These are phyloP conservation scores for Picea abies DNA, from an alignment of 83 land plant species.

Conservation along the genomic window DNA sequence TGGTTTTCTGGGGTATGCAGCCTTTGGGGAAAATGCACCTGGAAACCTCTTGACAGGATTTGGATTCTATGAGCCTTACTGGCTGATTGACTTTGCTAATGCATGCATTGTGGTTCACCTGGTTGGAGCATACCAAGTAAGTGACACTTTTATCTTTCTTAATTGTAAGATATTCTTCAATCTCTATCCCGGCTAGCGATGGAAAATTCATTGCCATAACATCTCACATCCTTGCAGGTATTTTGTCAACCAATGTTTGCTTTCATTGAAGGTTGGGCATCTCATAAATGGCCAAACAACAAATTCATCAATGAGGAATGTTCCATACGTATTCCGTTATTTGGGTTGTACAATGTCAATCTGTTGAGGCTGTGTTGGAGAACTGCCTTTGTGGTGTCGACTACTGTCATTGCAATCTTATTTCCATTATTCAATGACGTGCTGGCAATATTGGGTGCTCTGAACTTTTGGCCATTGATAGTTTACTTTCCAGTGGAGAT, in stretches of 20 bases:
- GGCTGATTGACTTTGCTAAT: conserved; percentile 93
- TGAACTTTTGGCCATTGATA: conserved; percentile 88
- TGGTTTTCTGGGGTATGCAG: conserved; percentile 92
- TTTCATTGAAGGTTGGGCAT: conserved; percentile 52
- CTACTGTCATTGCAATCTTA: conserved; percentile 66
- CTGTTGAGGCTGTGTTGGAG: conserved; percentile 61
- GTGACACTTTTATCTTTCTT: background rate
- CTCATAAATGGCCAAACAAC: conserved; percentile 49
- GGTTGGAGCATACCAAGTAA: conserved; percentile 90
- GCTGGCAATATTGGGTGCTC: conserved; percentile 75
- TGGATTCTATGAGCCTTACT: conserved; percentile 80
- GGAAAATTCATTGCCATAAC: background rate
- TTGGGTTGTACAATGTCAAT: conserved; percentile 31
- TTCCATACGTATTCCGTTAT: conserved; percentile 32
- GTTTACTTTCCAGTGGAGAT: conserved; percentile 88
- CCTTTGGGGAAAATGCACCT: conserved; percentile 84
- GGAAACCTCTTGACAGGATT: conserved; percentile 89
- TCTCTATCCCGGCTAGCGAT: background rate
- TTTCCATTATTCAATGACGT: conserved; percentile 90
- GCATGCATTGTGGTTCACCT: conserved; percentile 81
- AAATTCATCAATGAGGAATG: conserved; percentile 32
- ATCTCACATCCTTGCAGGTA: conserved; percentile 42
- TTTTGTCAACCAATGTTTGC: conserved; percentile 82
- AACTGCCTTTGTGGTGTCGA: conserved; percentile 53
- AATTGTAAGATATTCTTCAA: background rate